phyloP scores from a whole-genome alignment of 2,329 filamentous ascomycete species.

The Aspergillus thermomutatus region DNA sequence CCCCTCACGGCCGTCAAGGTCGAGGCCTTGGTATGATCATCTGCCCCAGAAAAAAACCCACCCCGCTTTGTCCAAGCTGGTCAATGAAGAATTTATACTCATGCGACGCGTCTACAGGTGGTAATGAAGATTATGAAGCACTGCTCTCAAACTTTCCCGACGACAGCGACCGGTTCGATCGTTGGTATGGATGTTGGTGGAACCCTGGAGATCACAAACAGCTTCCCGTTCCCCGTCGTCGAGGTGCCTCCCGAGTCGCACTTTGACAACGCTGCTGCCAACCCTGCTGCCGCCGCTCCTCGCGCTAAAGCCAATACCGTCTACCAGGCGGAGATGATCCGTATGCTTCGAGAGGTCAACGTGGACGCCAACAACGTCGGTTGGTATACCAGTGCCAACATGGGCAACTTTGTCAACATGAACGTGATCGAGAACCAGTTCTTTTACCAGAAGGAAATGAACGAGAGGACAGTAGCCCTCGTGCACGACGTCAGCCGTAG shows the following conservation, averaged over 20 bases:
- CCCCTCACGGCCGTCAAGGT: conserved; percentile 86
- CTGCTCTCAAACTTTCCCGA: conserved; percentile 82
- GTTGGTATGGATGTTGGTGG: conserved; percentile 88
- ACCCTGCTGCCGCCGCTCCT: conserved; percentile 80
- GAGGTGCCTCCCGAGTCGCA: conserved; percentile 70
- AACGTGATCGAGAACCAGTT: conserved; percentile 97
- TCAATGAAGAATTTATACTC: conserved; percentile 19
- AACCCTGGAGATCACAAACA: conserved; percentile 86
- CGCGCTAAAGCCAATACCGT: conserved; percentile 82
- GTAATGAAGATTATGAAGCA: conserved; percentile 99
- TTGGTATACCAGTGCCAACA: conserved; percentile 97
- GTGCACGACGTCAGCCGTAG: conserved; percentile 96
- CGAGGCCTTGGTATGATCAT: conserved; percentile 75
- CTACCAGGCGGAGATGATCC: conserved; percentile 97
- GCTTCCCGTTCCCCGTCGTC: conserved; percentile 85
- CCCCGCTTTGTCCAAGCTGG: conserved; percentile 22
- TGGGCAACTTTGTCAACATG: conserved; percentile 96
- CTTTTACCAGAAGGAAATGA: conserved; percentile 90
- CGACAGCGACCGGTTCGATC: conserved; percentile 81
- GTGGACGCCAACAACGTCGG: conserved; percentile 97
- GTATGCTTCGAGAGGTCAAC: conserved; percentile 93
- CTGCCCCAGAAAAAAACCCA: conserved; percentile 31
- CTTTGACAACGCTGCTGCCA: conserved; percentile 65
- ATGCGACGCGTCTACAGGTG: conserved; percentile 54
- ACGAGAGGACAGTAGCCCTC: conserved; percentile 80